phyloP scores from a whole-genome alignment of 1,284 basidiomycete species.

The Ceratobasidium papillatum region DNA sequence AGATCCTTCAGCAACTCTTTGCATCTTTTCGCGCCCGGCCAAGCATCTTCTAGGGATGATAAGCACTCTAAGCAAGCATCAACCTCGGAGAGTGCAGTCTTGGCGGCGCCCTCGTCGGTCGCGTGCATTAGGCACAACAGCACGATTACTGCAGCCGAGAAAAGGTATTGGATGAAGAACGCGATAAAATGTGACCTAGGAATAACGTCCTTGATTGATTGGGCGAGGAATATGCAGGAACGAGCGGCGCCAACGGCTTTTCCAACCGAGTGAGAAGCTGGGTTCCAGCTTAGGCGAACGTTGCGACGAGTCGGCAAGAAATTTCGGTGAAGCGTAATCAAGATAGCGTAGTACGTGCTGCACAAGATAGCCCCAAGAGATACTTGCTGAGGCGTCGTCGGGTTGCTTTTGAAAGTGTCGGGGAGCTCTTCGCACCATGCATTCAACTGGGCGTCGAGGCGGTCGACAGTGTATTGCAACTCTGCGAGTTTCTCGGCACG shows the following conservation, averaged over 20 bases:
- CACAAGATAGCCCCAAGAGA: conserved; percentile 85
- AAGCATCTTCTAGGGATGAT: conserved; percentile 83
- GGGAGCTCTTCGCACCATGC: conserved; percentile 85
- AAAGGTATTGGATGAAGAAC: conserved; percentile 90
- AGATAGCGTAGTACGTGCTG: conserved; percentile 76
- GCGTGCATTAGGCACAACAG: conserved; percentile 88
- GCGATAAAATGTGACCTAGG: conserved; percentile 89
- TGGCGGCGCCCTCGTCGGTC: conserved; percentile 69
- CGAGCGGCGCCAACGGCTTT: conserved; percentile 82
- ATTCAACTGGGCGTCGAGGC: conserved; percentile 75
- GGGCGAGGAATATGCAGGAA: conserved; percentile 83
- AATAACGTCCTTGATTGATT: conserved; percentile 84
- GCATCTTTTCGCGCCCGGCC: conserved; percentile 89
- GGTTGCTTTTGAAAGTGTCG: conserved; percentile 72
- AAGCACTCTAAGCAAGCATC: conserved; percentile 75
- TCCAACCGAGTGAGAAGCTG: conserved; percentile 62
- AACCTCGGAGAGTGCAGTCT: conserved; percentile 82
- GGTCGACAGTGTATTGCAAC: conserved; percentile 77
- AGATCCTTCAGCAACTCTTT: conserved; percentile 58
- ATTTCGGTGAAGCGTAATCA: conserved; percentile 89
- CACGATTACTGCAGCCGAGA: conserved; percentile 89
- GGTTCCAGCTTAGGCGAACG: conserved; percentile 46
- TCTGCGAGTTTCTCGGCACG: conserved; percentile 77
- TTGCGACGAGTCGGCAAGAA: conserved; percentile 73
- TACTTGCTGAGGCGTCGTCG: conserved; percentile 76